Evolutionary conservation across 73 alveolate species (phyloP), one percentile per base, ranked within the genome.

Genomic region (Urostyla sp.): DNA sequence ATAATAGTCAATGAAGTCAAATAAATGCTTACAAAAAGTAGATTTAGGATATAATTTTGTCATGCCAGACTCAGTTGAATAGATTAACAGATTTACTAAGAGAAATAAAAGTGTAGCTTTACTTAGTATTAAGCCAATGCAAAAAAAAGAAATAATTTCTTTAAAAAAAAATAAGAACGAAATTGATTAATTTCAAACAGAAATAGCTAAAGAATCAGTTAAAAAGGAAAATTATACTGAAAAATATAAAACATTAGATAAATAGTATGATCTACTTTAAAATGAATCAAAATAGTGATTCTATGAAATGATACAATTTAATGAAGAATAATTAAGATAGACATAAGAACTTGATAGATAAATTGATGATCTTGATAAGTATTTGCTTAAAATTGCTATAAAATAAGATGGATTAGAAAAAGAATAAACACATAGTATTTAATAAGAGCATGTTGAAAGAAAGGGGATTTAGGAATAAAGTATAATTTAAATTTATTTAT

Each of bases 21-120:
- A 69, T 46, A 69, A 45, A 69, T 11, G 57, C 45, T 13, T 69
- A 27, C 31, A 56, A 69, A 38, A 69, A 20, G 8, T 69, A 2
- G 49, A 46, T 28, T 44, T 69, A 6, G 83, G 83, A 4, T 49
- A 54, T 56, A 69, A 69, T 48, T 34, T 31, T 27, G 44, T 45
- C 34, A 69, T 54, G 20, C 83, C 69, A 31, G 49, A 69, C 44
- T 69, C 44, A 20, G n/a, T 46, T 10, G 18, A 50, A 5, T 48
- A 45, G 48, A 49, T 69, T 5, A 23, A 49, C 16, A 48, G 48
- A 49, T 27, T 69, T 16, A 31, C 83, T 48, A 36, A 49, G 34
- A 43, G 49, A 10, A 69, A 69, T 35, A 69, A 31, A 10, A 45
- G 37, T 7, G 34, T 46, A 48, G 69, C 67, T 23, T 23, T 38